A percentile compares a stretch with the other conserved stretches of the same genome.
Evolutionary conservation across 2,329 filamentous ascomycete species (phyloP).

Genomic region (Boeremia exigua): DNA sequence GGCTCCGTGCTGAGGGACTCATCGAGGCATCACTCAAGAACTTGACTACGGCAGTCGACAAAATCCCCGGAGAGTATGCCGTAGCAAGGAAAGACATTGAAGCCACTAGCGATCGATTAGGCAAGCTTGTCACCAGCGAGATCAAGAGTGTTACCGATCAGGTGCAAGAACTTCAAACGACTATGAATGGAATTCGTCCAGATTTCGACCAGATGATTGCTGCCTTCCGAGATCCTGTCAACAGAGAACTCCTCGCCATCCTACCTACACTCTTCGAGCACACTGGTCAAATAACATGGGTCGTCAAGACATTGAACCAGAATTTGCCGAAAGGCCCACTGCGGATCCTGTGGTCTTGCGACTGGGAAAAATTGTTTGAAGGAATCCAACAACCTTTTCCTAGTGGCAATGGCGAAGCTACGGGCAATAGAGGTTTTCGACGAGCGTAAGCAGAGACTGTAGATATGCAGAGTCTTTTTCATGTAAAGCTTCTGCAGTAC

Average conservation of each 20-base stretch:
- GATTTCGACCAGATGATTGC: conserved; percentile 10
- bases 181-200: not conserved
- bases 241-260: conserved; percentile 7
- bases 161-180: not conserved
- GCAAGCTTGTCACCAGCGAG: not conserved
- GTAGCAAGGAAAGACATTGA: too few relatives aligned
- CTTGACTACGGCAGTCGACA: too few relatives aligned
- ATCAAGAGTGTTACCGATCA: not conserved
- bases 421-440: not conserved
- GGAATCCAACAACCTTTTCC: not conserved
- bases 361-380: not conserved
- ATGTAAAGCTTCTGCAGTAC: not conserved
- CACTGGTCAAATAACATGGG: conserved; percentile 12
- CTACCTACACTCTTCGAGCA: conserved; percentile 3
- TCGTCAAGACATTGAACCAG: conserved; percentile 19
- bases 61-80: too few relatives aligned
- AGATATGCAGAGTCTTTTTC: not conserved
- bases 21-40: not conserved
- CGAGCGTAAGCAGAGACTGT: too few relatives aligned
- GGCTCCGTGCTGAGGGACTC: not conserved
- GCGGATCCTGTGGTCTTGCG: not conserved
- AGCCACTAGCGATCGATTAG: not conserved
- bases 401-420: not conserved
- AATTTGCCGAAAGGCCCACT: conserved; percentile 11
- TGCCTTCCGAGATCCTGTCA: conserved; percentile 10